A percentile compares a stretch with the other conserved stretches of the same genome.
These are phyloP conservation scores for Aegilops umbellulata DNA, from an alignment of 176 grass and related monocot species.

Conservation along the genomic window DNA sequence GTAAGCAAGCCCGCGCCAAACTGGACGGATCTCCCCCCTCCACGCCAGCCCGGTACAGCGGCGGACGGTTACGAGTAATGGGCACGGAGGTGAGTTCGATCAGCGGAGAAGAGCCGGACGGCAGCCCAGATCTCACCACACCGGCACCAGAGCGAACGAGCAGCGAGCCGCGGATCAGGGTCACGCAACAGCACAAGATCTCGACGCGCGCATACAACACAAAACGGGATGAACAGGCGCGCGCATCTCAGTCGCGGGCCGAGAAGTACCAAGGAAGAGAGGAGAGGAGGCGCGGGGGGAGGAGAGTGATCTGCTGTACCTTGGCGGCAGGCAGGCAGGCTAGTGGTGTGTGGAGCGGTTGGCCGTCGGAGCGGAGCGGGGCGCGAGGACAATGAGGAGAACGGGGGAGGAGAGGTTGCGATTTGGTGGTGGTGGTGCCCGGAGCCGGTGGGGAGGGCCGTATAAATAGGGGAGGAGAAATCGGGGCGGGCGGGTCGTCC, in stretches of 20 bases:
- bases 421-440: neutral
- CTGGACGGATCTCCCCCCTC: neutral
- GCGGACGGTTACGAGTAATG: neutral
- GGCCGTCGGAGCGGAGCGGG: neutral
- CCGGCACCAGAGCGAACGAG: neutral
- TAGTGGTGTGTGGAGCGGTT: neutral
- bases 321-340: neutral
- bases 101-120: neutral
- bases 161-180: neutral
- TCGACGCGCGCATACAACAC: neutral
- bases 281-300: neutral
- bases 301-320: constrained; percentile 3
- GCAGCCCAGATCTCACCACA: neutral
- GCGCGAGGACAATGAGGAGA: constrained; percentile 19
- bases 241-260: neutral
- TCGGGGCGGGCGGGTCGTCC: neutral
- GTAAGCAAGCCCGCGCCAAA: neutral
- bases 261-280: neutral
- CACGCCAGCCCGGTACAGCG: neutral
- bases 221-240: neutral
- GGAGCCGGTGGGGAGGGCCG: constrained; percentile 4
- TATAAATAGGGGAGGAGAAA: constrained; percentile 18
- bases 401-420: neutral
- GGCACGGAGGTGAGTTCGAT: neutral
- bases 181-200: neutral